A percentile compares a stretch with the other conserved stretches of the same genome.
Conservation (phyloP, 2,329 filamentous ascomycete species). For the Xylariales sp. region DNA sequence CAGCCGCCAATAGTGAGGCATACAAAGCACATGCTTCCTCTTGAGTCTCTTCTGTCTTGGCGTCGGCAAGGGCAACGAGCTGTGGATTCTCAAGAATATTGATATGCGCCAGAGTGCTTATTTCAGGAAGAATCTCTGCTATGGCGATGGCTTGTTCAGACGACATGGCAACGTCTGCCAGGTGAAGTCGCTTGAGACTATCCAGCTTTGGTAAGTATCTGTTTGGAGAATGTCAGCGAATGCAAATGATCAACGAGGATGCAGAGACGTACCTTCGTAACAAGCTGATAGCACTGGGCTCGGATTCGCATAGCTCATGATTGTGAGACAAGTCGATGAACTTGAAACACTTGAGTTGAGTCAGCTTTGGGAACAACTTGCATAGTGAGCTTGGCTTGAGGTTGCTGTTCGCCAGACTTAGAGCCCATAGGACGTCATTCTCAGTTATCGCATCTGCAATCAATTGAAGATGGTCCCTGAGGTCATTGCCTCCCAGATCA, state of each 20-base stretch:
- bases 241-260: constrained; percentile 3
- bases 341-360: constrained; percentile 66
- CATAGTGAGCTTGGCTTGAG: constrained; percentile 68
- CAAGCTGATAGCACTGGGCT: constrained; percentile 68
- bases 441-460: constrained; percentile 49
- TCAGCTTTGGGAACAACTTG: constrained; percentile 69
- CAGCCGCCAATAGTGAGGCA: constrained; percentile 83
- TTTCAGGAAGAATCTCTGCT: constrained; percentile 85
- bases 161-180: constrained; percentile 77
- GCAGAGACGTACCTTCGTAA: constrained; percentile 62
- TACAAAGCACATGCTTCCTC: constrained; percentile 94
- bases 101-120: constrained; percentile 74
- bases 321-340: constrained; percentile 95
- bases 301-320: constrained; percentile 66
- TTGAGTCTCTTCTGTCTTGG: constrained; percentile 72
- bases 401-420: constrained; percentile 84
- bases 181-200: constrained; percentile 76
- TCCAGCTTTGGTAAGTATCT: constrained; percentile 75
- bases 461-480: constrained; percentile 49
- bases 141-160: constrained; percentile 87
- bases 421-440: constrained; percentile 62
- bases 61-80: constrained; percentile 65
- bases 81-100: constrained; percentile 79
- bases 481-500: constrained; percentile 81
- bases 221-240: background rate